Evolutionary conservation across 345 rosid species (phyloP).

Genomic region (Citrus cavaleriei): DNA sequence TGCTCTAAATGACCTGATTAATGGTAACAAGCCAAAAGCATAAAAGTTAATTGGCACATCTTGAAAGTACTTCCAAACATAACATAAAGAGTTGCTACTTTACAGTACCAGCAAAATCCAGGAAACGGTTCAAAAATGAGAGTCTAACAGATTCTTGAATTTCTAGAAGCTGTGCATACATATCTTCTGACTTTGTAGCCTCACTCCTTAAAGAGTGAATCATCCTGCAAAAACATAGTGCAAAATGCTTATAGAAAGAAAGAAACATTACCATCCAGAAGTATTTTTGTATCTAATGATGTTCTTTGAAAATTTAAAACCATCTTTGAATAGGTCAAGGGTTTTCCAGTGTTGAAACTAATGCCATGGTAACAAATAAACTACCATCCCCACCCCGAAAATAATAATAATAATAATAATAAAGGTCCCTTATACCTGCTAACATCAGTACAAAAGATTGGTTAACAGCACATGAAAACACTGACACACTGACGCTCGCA

Average conservation of each 20-base stretch:
- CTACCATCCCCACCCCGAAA: not conserved
- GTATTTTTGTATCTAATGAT: not conserved
- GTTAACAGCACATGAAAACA: not conserved
- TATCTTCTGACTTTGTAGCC: constrained; percentile 75
- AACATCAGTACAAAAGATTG: not conserved
- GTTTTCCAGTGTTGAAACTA: not conserved
- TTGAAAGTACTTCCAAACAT: constrained; percentile 5
- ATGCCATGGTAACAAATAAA: not conserved
- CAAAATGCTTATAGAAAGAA: constrained; percentile 4
- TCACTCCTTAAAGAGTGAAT: constrained; percentile 73
- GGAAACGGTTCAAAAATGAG: constrained; percentile 88
- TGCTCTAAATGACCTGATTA: constrained; percentile 57
- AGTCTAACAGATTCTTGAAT: constrained; percentile 86
- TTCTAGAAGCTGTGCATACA: constrained; percentile 74
- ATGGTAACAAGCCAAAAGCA: constrained; percentile 14
- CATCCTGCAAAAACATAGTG: constrained; percentile 53
- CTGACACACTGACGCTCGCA: not conserved
- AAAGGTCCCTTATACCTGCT: not conserved
- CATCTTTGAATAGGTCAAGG: not conserved
- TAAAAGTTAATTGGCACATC: not conserved
- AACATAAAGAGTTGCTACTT: constrained; percentile 2
- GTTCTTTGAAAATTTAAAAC: not conserved
- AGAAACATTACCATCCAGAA: not conserved
- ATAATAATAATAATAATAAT: too few species aligned
- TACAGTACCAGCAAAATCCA: constrained; percentile 89